Evolutionary conservation across 805 yeast genomes (phyloP).

Genomic region (Ogataea ramenticola): DNA sequence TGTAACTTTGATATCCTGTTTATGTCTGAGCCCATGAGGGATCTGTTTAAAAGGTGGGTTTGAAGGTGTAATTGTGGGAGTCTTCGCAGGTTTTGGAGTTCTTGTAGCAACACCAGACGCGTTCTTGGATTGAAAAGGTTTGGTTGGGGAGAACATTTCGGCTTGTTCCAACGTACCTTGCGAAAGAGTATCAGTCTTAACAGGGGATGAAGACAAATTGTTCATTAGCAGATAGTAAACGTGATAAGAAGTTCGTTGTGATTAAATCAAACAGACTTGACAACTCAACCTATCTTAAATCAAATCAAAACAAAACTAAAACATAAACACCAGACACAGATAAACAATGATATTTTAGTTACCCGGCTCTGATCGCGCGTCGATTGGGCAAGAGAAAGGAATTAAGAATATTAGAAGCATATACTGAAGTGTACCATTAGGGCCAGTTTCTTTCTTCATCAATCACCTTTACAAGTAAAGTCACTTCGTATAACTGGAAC

Average conservation of each 20-base stretch:
- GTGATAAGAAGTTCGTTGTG: not conserved
- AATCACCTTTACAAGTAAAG: too few relatives aligned
- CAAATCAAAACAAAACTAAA: too few relatives aligned
- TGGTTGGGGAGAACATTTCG: conserved; percentile 1
- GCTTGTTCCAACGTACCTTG: not conserved
- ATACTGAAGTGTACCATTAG: not conserved
- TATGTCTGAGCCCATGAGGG: conserved; percentile 41
- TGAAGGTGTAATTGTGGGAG: not conserved
- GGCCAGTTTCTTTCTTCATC: too few relatives aligned
- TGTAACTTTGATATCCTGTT: conserved; percentile 21
- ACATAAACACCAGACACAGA: too few relatives aligned
- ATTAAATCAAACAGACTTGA: too few relatives aligned
- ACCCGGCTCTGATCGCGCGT: too few relatives aligned
- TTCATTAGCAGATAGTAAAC: not conserved
- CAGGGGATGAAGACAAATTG: not conserved
- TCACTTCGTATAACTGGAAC: too few relatives aligned
- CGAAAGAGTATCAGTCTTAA: not conserved
- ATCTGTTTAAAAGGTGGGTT: conserved; percentile 18
- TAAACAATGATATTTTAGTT: too few relatives aligned
- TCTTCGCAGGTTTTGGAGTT: not conserved
- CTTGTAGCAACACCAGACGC: not conserved
- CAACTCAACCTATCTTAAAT: too few relatives aligned
- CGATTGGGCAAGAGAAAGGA: not conserved
- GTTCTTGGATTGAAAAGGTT: not conserved
- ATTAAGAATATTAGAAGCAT: not conserved